These are phyloP conservation scores for Cornus suecica DNA, from an alignment of 148 eudicot species.

Conservation along the genomic window DNA sequence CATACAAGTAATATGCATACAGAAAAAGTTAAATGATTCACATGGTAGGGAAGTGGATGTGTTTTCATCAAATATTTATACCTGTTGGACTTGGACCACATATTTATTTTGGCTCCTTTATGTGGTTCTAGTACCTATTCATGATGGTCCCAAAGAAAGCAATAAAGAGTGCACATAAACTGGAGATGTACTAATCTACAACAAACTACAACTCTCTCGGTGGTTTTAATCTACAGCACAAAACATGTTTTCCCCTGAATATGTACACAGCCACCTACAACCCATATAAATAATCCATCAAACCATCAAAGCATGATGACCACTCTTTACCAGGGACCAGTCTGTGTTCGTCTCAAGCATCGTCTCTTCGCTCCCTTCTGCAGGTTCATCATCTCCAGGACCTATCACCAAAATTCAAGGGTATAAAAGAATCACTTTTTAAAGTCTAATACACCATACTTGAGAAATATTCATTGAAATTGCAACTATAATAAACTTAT, in stretches of 20 bases:
- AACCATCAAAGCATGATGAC: conserved; percentile 10
- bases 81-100: background rate
- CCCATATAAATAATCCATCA: conserved; percentile 1
- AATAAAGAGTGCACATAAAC: background rate
- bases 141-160: background rate
- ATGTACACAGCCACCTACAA: conserved; percentile 42
- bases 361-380: conserved; percentile 52
- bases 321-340: conserved; percentile 75
- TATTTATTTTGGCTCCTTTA: background rate
- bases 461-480: background rate
- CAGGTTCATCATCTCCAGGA: conserved; percentile 55
- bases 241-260: conserved; percentile 24
- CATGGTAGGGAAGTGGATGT: background rate
- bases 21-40: background rate
- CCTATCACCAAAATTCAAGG: conserved; percentile 26
- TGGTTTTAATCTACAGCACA: conserved; percentile 14
- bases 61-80: background rate
- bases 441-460: background rate
- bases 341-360: conserved; percentile 71
- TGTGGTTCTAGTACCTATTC: background rate
- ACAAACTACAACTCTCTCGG: conserved; percentile 8
- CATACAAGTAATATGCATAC: background rate
- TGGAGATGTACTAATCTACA: conserved; percentile 19
- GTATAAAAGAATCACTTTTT: background rate
- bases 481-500: background rate